These are phyloP conservation scores for Elymus sibiricus DNA, from an alignment of 176 grass and related monocot genomes.

Conservation along the genomic window DNA sequence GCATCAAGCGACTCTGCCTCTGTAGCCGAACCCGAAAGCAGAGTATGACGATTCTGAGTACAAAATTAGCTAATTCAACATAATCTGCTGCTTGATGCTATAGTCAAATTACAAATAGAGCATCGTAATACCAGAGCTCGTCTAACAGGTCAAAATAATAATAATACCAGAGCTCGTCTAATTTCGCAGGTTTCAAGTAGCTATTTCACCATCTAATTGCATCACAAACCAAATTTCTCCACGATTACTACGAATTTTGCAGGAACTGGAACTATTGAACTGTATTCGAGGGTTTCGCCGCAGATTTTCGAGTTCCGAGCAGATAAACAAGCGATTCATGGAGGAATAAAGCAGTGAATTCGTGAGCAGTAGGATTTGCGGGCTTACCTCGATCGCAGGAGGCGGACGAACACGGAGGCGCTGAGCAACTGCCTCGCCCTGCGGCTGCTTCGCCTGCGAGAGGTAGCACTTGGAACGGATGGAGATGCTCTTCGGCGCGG, in stretches of 20 bases:
- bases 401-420: constrained; percentile 44
- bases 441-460: constrained; percentile 11
- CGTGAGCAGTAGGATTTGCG: neutral
- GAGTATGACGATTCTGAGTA: neutral
- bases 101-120: constrained; percentile 5
- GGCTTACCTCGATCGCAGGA: constrained; percentile 32
- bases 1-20: neutral
- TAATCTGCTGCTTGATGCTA: neutral
- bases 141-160: too few species aligned
- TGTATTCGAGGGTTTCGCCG: neutral
- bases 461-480: constrained; percentile 54
- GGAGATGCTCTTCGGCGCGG: constrained; percentile 60
- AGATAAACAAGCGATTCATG: neutral
- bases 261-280: neutral
- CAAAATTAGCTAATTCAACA: constrained; percentile 2
- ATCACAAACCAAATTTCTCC: neutral
- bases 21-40: neutral
- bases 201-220: constrained; percentile 6
- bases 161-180: neutral
- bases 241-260: neutral
- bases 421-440: constrained; percentile 29
- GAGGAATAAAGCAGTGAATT: neutral
- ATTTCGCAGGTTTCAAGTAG: neutral
- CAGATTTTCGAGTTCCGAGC: neutral
- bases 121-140: neutral